Evolutionary conservation across 1,284 basidiomycete species (phyloP).

Genomic region (Agroathelia rolfsii): DNA sequence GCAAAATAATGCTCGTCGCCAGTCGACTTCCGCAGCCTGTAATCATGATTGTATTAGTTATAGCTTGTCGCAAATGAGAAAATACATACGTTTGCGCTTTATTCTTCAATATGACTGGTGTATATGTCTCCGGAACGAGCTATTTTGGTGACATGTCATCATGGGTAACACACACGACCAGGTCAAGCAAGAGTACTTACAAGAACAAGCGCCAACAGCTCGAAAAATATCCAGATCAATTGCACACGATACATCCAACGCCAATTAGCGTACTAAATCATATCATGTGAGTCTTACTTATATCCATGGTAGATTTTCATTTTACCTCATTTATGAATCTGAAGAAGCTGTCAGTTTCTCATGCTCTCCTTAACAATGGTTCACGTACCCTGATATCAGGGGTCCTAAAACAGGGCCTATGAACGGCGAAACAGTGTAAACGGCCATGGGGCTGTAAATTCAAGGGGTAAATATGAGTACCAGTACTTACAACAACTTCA

Average conservation of each 20-base stretch:
- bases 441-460: slow-evolving; percentile 57
- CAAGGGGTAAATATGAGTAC: slow-evolving; percentile 1
- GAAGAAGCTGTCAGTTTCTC: background rate
- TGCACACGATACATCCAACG: slow-evolving; percentile 71
- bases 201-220: slow-evolving; percentile 34
- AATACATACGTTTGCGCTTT: slow-evolving; percentile 34
- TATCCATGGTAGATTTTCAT: slow-evolving; percentile 6
- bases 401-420: slow-evolving; percentile 67
- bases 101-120: slow-evolving; percentile 49
- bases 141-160: slow-evolving; percentile 12
- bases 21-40: slow-evolving; percentile 44
- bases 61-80: background rate
- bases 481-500: slow-evolving; percentile 1
- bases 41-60: slow-evolving; percentile 1
- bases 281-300: slow-evolving; percentile 1
- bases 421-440: slow-evolving; percentile 66
- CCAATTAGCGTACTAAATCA: slow-evolving; percentile 49
- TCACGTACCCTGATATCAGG: slow-evolving; percentile 44
- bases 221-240: slow-evolving; percentile 49
- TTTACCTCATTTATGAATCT: slow-evolving; percentile 36
- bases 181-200: slow-evolving; percentile 25
- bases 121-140: slow-evolving; percentile 71
- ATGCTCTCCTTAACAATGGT: slow-evolving; percentile 13
- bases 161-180: background rate
- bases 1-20: slow-evolving; percentile 47